Conservation (phyloP, 176 grass and related monocot genomes). For the Oropetium thomaeum region DNA sequence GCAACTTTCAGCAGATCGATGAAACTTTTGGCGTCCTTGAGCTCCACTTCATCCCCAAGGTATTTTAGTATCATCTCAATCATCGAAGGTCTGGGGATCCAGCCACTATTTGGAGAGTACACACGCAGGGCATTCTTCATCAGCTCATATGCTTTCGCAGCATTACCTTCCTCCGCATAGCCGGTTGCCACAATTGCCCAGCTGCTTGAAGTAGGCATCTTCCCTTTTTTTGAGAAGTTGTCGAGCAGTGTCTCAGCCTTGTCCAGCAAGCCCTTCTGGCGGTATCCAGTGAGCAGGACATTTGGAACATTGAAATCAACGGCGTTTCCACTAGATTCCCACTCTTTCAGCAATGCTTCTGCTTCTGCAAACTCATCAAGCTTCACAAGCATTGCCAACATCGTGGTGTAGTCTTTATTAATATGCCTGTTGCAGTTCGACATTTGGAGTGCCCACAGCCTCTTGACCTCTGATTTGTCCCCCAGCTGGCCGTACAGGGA, state of each 20-base stretch:
- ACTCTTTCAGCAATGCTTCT: constrained; percentile 76
- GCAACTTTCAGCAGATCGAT: constrained; percentile 57
- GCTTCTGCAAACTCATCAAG: constrained; percentile 62
- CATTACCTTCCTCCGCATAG: constrained; percentile 56
- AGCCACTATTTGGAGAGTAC: constrained; percentile 45
- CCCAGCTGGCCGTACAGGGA: constrained; percentile 62
- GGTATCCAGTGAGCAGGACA: constrained; percentile 64
- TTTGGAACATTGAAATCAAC: constrained; percentile 64
- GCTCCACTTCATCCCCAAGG: constrained; percentile 48
- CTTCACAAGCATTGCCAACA: constrained; percentile 62
- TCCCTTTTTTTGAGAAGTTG: constrained; percentile 56
- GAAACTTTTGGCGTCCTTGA: constrained; percentile 62
- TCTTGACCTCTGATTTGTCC: constrained; percentile 56
- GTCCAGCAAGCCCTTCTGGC: constrained; percentile 52
- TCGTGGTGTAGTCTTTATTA: constrained; percentile 66
- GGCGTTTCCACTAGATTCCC: constrained; percentile 57
- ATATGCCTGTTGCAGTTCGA: constrained; percentile 61
- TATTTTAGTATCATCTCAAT: constrained; percentile 61
- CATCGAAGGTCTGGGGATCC: constrained; percentile 51
- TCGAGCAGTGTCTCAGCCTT: constrained; percentile 61
- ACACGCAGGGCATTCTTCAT: constrained; percentile 62
- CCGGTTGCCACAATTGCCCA: constrained; percentile 70
- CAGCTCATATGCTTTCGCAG: constrained; percentile 58
- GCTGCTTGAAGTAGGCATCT: constrained; percentile 54
- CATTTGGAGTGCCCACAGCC: constrained; percentile 74